Evolutionary conservation across 2,329 filamentous ascomycete genomes (phyloP).

Genomic region (Pseudogymnoascus sp.): DNA sequence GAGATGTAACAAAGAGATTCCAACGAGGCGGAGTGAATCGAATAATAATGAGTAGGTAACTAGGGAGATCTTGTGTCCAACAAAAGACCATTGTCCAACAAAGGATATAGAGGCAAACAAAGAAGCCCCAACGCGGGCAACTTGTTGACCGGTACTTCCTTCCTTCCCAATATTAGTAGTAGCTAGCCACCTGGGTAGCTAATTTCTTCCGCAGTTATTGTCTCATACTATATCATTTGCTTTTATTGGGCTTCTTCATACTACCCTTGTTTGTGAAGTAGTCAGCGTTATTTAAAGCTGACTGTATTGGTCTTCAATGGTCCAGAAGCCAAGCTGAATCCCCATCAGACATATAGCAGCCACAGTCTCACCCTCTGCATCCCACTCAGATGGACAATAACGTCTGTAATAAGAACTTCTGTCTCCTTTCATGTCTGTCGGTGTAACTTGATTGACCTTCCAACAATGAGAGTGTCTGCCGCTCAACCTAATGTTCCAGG

Average conservation of each 20-base stretch:
- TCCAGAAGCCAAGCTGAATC: not conserved
- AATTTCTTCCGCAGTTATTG: not conserved
- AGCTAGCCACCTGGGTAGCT: not conserved
- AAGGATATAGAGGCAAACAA: not conserved
- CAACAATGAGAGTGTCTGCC: not conserved
- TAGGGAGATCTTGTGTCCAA: not conserved
- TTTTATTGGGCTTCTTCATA: not conserved
- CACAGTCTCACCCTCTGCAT: not conserved
- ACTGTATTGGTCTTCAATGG: not conserved
- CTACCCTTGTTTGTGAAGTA: not conserved
- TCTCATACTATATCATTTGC: not conserved
- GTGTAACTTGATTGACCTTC: not conserved
- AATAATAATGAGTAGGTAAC: not conserved
- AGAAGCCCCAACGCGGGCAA: not conserved
- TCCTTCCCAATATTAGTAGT: not conserved
- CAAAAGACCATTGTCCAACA: not conserved
- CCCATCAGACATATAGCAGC: not conserved
- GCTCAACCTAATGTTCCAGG: not conserved
- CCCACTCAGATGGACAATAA: not conserved
- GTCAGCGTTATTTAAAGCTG: not conserved
- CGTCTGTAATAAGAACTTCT: not conserved
- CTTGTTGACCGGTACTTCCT: not conserved
- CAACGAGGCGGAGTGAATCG: not conserved
- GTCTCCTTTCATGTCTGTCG: not conserved
- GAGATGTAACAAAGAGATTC: not conserved